Conservation (phyloP, 1,284 basidiomycete genomes). For the Sphaerobolus stellatus region DNA sequence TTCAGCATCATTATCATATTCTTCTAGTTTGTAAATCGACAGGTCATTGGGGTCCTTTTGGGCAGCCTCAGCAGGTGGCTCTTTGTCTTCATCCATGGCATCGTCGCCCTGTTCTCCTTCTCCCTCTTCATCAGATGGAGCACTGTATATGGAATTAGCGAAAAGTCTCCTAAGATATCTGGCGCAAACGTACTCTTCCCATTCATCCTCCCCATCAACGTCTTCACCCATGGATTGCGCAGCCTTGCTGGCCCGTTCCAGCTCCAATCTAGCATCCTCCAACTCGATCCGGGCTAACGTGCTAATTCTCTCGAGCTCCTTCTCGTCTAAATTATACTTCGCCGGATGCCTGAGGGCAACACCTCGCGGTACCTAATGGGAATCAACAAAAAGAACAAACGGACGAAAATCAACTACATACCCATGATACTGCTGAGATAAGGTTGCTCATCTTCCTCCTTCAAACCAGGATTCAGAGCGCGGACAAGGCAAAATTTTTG, state of each 20-base stretch:
- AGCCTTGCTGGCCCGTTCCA: slow-evolving; percentile 79
- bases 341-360: slow-evolving; percentile 73
- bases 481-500: background rate
- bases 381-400: slow-evolving; percentile 14
- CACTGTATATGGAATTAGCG: slow-evolving; percentile 24
- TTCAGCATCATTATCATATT: slow-evolving; percentile 86
- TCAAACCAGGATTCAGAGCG: background rate
- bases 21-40: slow-evolving; percentile 89
- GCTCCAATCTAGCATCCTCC: slow-evolving; percentile 82
- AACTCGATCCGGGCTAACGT: slow-evolving; percentile 85
- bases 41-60: slow-evolving; percentile 81
- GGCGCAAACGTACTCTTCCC: slow-evolving; percentile 77
- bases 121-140: slow-evolving; percentile 37
- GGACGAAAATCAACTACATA: slow-evolving; percentile 7
- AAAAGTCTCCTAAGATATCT: slow-evolving; percentile 14
- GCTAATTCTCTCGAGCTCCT: slow-evolving; percentile 89
- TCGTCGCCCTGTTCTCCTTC: slow-evolving; percentile 46
- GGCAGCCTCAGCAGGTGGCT: slow-evolving; percentile 30
- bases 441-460: slow-evolving; percentile 79
- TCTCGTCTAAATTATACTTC: slow-evolving; percentile 90
- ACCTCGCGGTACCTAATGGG: slow-evolving; percentile 80
- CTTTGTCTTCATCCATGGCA: slow-evolving; percentile 66
- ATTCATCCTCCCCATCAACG: slow-evolving; percentile 53
- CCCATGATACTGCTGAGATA: slow-evolving; percentile 60
- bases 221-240: slow-evolving; percentile 73